Evolutionary conservation across 75 land plant species (phyloP).

Genomic region (Selaginella tamariscina): DNA sequence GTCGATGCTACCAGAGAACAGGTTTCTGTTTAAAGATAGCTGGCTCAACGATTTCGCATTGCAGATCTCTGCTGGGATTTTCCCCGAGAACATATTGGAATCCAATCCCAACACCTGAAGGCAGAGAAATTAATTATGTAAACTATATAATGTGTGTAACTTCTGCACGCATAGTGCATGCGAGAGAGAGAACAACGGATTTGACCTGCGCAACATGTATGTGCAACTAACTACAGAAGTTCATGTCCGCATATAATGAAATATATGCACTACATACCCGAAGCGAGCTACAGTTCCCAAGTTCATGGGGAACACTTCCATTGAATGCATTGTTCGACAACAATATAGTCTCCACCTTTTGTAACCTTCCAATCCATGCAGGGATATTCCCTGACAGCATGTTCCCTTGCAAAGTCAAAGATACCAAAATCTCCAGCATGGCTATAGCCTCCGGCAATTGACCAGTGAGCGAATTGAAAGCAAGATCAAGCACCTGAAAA

Average conservation of each 20-base stretch:
- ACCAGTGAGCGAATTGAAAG: conserved; percentile 50
- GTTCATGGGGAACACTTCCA: background rate
- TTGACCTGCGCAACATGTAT: too few species aligned
- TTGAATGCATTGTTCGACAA: background rate
- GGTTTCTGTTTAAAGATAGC: background rate
- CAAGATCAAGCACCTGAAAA: conserved; percentile 39
- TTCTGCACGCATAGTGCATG: too few species aligned
- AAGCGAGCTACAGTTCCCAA: conserved; percentile 3
- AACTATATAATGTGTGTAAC: too few species aligned
- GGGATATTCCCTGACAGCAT: conserved; percentile 15
- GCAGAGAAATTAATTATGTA: too few species aligned
- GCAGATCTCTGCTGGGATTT: background rate
- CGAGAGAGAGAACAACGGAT: too few species aligned
- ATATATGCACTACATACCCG: background rate
- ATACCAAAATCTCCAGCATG: conserved; percentile 5
- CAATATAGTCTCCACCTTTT: background rate
- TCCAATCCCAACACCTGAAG: background rate
- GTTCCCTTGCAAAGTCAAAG: background rate
- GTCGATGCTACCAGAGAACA: conserved; percentile 11
- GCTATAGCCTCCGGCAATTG: conserved; percentile 39
- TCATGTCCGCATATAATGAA: background rate
- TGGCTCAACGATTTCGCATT: background rate
- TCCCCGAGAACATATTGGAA: background rate
- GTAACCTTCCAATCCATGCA: background rate
- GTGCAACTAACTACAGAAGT: background rate